phyloP scores from a whole-genome alignment of 495 filamentous ascomycete species.

The Xylaria longipes region DNA sequence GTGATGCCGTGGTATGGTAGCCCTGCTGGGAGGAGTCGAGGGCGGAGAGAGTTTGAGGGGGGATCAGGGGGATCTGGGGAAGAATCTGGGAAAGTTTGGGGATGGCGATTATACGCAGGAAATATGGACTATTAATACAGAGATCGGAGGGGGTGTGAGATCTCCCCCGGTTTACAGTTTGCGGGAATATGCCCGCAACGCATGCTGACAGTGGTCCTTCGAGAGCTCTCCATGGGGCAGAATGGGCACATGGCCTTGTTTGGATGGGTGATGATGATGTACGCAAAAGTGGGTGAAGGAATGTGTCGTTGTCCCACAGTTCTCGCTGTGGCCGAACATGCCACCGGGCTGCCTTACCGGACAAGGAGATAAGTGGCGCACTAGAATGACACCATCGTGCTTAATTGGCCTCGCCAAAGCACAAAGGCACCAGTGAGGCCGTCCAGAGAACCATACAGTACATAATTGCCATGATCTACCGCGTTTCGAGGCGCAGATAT shows the following conservation, averaged over 20 bases:
- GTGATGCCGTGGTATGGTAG: constrained; percentile 14
- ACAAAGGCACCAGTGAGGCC: not conserved
- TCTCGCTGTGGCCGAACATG: constrained; percentile 5
- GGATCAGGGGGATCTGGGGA: constrained; percentile 1
- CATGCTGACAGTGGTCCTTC: not conserved
- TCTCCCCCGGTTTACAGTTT: constrained; percentile 10
- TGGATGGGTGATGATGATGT: constrained; percentile 6
- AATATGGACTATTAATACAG: constrained; percentile 11
- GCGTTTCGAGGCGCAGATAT: not conserved
- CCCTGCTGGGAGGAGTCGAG: not conserved
- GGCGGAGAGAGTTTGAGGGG: not conserved
- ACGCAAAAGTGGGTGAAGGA: constrained; percentile 11
- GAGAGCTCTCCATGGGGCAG: constrained; percentile 15
- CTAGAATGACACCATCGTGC: not conserved
- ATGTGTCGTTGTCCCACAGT: constrained; percentile 9
- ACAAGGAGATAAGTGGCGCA: not conserved
- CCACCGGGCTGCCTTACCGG: not conserved
- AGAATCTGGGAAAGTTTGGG: constrained; percentile 14
- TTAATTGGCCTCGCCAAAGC: not conserved
- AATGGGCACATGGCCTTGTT: not conserved
- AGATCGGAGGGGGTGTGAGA: not conserved
- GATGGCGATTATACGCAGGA: not conserved
- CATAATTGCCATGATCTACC: not conserved
- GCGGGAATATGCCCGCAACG: not conserved
- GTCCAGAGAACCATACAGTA: not conserved